Conservation (phyloP, 1,284 basidiomycete genomes). For the Megacollybia platyphylla region DNA sequence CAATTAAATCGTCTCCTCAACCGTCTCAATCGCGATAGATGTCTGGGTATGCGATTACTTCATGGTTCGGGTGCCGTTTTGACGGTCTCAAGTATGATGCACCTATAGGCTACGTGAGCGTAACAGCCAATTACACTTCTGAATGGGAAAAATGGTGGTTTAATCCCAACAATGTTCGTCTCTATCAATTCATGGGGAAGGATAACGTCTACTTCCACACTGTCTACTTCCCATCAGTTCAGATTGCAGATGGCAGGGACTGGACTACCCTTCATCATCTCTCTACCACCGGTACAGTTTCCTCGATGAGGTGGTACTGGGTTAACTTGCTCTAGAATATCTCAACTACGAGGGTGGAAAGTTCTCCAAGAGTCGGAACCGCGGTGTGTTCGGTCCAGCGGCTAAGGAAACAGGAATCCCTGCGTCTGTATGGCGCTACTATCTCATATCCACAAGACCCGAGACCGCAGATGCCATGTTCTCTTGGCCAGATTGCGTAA, state of each 20-base stretch:
- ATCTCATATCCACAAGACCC: slow-evolving; percentile 86
- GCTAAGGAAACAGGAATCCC: slow-evolving; percentile 91
- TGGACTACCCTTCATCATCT: slow-evolving; percentile 96
- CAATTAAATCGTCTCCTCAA: slow-evolving; percentile 4
- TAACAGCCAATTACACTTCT: slow-evolving; percentile 90
- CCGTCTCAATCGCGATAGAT: slow-evolving; percentile 28
- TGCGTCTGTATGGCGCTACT: slow-evolving; percentile 95
- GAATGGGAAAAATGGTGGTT: slow-evolving; percentile 99
- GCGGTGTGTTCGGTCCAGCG: slow-evolving; percentile 95
- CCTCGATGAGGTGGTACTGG: not conserved
- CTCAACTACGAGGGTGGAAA: slow-evolving; percentile 98
- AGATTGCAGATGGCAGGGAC: slow-evolving; percentile 79
- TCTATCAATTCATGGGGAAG: slow-evolving; percentile 99
- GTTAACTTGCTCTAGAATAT: slow-evolving; percentile 57
- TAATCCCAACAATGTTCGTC: slow-evolving; percentile 80
- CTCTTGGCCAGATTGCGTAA: slow-evolving; percentile 91
- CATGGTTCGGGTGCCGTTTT: not conserved
- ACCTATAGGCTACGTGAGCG: slow-evolving; percentile 94
- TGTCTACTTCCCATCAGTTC: slow-evolving; percentile 87
- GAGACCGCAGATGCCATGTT: slow-evolving; percentile 95
- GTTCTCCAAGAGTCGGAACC: slow-evolving; percentile 95
- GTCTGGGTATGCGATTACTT: slow-evolving; percentile 56
- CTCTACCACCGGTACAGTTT: slow-evolving; percentile 74
- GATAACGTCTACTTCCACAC: slow-evolving; percentile 99
- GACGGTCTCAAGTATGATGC: slow-evolving; percentile 74